Evolutionary conservation across 768 basidiomycete species (phyloP), one percentile per base, ranked within the genome.

Genomic region (Xanthoconium purpureum): DNA sequence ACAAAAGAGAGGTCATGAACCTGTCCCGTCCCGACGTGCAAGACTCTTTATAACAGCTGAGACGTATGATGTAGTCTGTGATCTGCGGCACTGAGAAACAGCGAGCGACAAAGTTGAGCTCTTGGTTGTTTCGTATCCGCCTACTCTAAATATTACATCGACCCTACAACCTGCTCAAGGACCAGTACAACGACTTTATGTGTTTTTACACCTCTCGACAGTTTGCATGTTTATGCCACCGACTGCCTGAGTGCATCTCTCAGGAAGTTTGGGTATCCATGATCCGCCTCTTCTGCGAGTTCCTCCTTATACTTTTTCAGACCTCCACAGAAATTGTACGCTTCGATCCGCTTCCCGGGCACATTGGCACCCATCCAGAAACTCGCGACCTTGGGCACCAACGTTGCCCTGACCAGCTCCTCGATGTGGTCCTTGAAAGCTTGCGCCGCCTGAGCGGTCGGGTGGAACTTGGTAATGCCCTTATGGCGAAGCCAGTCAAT

Each of bases 301-400:
- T 61, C 54, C 18, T 45, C 33, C 4, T 49, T 60, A 15, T 60
- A 61, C 39, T n/a, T 56, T 30, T 35, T 30, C 1, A 60, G 52
- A 32, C 60, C 60, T 10, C 0, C 39, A 17, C 13, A 11, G 36
- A 54, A 60, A 28, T 55, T 55, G 30, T 60, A 60, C 4, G 57
- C 52, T 46, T 59, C 57, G 14, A 46, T 29, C 9, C 47, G 47
- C 35, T 50, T 58, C 43, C 57, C 55, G 2, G 53, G 56, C 8
- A 52, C 13, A 18, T 59, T 59, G 33, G 57, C 57, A 33, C 52
- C 59, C 43, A 42, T 54, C 47, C 49, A 60, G 33, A 45, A 59
- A 47, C 52, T 59, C 17, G 47, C 11, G 39, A 50, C 52, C 47
- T 59, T 50, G 18, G 57, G 52, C 0, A 59, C 13, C 24, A 59